Conservation (phyloP, 306 rosid species). For the Cicer arietinum region DNA sequence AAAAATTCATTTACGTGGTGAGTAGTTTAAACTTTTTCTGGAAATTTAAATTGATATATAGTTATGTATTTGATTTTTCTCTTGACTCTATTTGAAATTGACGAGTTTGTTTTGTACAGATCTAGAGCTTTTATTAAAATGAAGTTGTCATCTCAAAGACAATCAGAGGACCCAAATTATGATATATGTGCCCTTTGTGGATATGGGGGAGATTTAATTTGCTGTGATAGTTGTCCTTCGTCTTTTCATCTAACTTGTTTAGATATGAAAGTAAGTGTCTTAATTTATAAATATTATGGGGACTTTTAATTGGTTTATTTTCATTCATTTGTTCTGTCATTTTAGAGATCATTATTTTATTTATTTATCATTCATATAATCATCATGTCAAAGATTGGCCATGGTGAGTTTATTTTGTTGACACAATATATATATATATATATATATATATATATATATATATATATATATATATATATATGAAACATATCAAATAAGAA, state of each 20-base stretch:
- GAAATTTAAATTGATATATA: not conserved
- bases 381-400: not conserved
- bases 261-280: not conserved
- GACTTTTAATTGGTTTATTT: not conserved
- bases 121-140: not conserved
- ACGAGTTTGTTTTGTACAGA: not conserved
- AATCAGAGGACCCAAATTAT: not conserved
- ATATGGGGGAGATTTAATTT: not conserved
- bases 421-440: not conserved
- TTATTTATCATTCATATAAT: not conserved
- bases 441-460: too few relatives aligned
- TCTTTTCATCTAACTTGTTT: not conserved
- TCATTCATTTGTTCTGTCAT: not conserved
- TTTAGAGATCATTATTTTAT: not conserved
- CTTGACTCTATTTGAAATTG: not conserved
- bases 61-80: not conserved
- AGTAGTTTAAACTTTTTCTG: not conserved
- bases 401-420: not conserved
- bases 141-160: not conserved
- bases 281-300: not conserved
- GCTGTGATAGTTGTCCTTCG: constrained; percentile 4
- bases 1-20: too few relatives aligned
- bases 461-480: not conserved
- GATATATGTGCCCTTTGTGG: not conserved
- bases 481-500: too few relatives aligned